Evolutionary conservation across 768 basidiomycete species (phyloP).

Genomic region (Chlorophyllum brunneum): DNA sequence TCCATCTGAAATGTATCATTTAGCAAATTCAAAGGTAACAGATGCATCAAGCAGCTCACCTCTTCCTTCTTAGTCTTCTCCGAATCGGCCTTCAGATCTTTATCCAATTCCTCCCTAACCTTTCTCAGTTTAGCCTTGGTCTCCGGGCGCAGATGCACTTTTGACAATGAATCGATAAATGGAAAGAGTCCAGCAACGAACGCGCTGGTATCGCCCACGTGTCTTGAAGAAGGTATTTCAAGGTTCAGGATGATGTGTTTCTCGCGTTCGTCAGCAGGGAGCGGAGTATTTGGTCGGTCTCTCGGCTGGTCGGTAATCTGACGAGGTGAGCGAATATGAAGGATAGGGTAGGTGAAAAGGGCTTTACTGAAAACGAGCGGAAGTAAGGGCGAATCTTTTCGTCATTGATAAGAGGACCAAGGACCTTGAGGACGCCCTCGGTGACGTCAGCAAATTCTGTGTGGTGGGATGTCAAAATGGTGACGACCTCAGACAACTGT

Average conservation of each 20-base stretch:
- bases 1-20: slow-evolving; percentile 18
- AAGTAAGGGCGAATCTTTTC: slow-evolving; percentile 71
- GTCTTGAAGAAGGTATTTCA: slow-evolving; percentile 44
- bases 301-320: slow-evolving; percentile 86
- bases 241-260: slow-evolving; percentile 78
- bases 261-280: slow-evolving; percentile 47
- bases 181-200: slow-evolving; percentile 70
- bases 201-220: slow-evolving; percentile 46
- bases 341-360: background rate
- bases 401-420: slow-evolving; percentile 52
- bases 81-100: slow-evolving; percentile 62
- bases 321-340: slow-evolving; percentile 2
- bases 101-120: slow-evolving; percentile 67
- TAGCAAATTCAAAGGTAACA: background rate
- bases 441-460: slow-evolving; percentile 84
- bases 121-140: slow-evolving; percentile 75
- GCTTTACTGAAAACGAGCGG: slow-evolving; percentile 76
- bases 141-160: slow-evolving; percentile 70
- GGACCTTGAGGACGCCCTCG: slow-evolving; percentile 66
- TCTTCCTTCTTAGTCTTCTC: slow-evolving; percentile 70
- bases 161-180: slow-evolving; percentile 65
- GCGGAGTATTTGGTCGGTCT: slow-evolving; percentile 53
- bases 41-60: slow-evolving; percentile 28
- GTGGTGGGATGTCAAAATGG: slow-evolving; percentile 10
- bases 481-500: slow-evolving; percentile 2